Conservation (phyloP, 1,139 yeast species). For the Candida pseudocylindracea region DNA sequence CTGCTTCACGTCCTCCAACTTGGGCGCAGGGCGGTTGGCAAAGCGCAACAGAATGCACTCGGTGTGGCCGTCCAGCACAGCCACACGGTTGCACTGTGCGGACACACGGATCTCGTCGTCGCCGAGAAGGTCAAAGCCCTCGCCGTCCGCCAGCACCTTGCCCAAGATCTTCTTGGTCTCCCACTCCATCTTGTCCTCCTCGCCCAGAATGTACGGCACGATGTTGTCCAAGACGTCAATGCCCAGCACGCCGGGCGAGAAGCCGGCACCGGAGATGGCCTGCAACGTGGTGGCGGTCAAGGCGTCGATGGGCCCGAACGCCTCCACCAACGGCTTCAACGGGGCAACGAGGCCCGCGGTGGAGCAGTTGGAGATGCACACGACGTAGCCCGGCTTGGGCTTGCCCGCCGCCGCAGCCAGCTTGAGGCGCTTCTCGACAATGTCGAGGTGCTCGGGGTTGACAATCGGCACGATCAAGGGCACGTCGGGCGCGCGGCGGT, state of each 20-base stretch:
- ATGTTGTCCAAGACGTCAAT: constrained; percentile 88
- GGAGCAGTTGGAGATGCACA: constrained; percentile 94
- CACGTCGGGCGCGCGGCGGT: constrained; percentile 70
- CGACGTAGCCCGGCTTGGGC: constrained; percentile 54
- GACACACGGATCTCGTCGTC: constrained; percentile 65
- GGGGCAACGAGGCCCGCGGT: constrained; percentile 98
- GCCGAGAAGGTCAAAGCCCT: constrained; percentile 35
- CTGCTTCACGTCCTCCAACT: constrained; percentile 56
- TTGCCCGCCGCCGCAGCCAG: constrained; percentile 29
- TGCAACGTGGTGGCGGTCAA: constrained; percentile 85
- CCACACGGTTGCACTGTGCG: constrained; percentile 93
- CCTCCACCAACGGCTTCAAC: constrained; percentile 71
- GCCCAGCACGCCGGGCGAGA: constrained; percentile 93
- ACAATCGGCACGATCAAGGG: constrained; percentile 93
- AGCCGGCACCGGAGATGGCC: constrained; percentile 97
- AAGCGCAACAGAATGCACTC: constrained; percentile 83
- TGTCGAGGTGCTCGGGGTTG: constrained; percentile 77
- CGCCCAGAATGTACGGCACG: constrained; percentile 89
- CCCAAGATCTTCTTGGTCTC: constrained; percentile 93
- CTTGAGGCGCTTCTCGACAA: constrained; percentile 38
- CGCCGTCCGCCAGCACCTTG: constrained; percentile 24
- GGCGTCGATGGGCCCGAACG: constrained; percentile 74
- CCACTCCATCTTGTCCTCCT: constrained; percentile 97
- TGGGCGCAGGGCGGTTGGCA: constrained; percentile 64
- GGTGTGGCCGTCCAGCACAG: constrained; percentile 96